Evolutionary conservation across 2,329 filamentous ascomycete species (phyloP).

Genomic region (Nakataea oryzae): DNA sequence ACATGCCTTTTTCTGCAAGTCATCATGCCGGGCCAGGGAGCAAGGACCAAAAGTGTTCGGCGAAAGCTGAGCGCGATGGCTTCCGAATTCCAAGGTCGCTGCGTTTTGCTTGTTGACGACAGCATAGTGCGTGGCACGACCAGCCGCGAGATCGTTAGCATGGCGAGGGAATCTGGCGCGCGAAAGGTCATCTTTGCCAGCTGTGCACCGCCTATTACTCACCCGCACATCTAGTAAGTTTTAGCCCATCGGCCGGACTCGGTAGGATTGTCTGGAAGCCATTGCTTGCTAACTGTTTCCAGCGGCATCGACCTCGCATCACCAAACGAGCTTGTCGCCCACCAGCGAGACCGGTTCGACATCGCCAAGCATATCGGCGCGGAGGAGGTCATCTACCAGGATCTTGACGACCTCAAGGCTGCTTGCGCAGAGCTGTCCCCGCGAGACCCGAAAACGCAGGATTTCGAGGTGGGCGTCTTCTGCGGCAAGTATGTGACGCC

Average conservation of each 20-base stretch:
- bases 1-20: conserved; percentile 37
- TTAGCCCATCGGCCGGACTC: background rate
- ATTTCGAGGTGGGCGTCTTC: conserved; percentile 90
- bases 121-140: conserved; percentile 49
- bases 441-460: conserved; percentile 36
- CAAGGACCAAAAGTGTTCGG: conserved; percentile 75
- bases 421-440: conserved; percentile 66
- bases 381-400: conserved; percentile 45
- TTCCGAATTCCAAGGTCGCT: conserved; percentile 71
- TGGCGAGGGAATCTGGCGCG: conserved; percentile 8
- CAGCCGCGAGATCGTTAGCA: conserved; percentile 41
- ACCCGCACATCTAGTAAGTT: conserved; percentile 58
- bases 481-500: conserved; percentile 78
- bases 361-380: conserved; percentile 31
- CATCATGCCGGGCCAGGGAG: conserved; percentile 59
- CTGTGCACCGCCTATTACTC: conserved; percentile 71
- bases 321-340: conserved; percentile 11
- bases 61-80: conserved; percentile 83
- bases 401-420: conserved; percentile 65
- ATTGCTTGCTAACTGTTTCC: background rate
- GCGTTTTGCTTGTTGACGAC: conserved; percentile 79
- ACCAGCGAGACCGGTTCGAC: conserved; percentile 22
- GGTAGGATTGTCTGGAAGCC: background rate
- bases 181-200: conserved; percentile 62
- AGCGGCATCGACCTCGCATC: conserved; percentile 33